These are phyloP conservation scores for Lyophyllum shimeji DNA, from an alignment of 768 basidiomycete species.

Conservation along the genomic window DNA sequence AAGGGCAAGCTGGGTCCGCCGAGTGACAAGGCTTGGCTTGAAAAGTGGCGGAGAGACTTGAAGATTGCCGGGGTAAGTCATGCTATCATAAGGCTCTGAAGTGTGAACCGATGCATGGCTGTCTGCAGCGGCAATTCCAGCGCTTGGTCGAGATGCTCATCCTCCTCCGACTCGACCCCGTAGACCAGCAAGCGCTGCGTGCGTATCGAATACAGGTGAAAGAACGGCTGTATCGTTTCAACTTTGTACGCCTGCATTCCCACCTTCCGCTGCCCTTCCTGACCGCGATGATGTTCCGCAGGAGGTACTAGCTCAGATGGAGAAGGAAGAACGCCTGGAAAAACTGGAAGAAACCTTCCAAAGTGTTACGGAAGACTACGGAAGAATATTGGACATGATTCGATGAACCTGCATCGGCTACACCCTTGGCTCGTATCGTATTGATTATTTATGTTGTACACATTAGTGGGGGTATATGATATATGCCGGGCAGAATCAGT, in stretches of 20 bases:
- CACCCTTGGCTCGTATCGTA: neutral
- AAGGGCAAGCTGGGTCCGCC: constrained; percentile 78
- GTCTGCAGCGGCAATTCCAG: constrained; percentile 83
- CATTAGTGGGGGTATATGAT: neutral
- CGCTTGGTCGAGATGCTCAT: constrained; percentile 91
- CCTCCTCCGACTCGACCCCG: constrained; percentile 64
- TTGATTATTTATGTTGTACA: neutral
- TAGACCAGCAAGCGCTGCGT: constrained; percentile 51
- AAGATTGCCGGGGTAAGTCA: constrained; percentile 84
- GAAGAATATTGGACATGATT: constrained; percentile 67
- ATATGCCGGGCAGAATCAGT: neutral
- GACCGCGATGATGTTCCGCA: constrained; percentile 26
- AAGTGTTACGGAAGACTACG: constrained; percentile 82
- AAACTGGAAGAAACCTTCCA: constrained; percentile 94
- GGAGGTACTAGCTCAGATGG: constrained; percentile 88
- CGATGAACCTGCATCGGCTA: constrained; percentile 19
- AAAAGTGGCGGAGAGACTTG: constrained; percentile 76
- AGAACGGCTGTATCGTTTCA: constrained; percentile 92
- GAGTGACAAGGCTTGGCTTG: constrained; percentile 71
- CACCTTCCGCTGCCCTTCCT: neutral
- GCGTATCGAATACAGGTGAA: constrained; percentile 91
- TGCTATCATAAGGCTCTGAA: neutral
- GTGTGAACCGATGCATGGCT: constrained; percentile 3
- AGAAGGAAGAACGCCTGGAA: constrained; percentile 81
- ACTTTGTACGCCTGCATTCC: constrained; percentile 64